Evolutionary conservation across 75 land plant genomes (phyloP).

Genomic region (Picea sitchensis): DNA sequence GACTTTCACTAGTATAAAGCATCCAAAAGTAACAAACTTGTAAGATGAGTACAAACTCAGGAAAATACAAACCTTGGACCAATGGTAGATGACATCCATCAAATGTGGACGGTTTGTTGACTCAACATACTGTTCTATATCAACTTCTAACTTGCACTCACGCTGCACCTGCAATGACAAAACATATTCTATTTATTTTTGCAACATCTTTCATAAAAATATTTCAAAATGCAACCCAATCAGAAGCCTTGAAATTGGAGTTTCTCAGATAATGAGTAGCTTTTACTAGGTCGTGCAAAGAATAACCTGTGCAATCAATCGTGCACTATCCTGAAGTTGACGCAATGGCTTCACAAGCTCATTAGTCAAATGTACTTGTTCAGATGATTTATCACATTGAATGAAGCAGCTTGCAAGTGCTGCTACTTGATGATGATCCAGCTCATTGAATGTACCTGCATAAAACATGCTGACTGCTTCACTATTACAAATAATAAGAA

Average conservation of each 20-base stretch:
- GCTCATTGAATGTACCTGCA: conserved; percentile 89
- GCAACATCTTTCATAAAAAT: neutral
- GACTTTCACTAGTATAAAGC: no score
- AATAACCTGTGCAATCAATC: conserved; percentile 86
- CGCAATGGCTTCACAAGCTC: conserved; percentile 89
- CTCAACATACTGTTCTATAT: conserved; percentile 90
- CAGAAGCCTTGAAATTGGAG: neutral
- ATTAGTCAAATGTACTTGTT: conserved; percentile 70
- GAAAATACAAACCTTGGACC: conserved; percentile 77
- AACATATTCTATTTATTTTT: neutral
- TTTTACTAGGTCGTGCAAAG: neutral
- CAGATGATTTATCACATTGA: conserved; percentile 88
- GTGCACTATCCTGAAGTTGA: conserved; percentile 88
- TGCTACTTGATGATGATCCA: conserved; percentile 93
- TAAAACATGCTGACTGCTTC: neutral
- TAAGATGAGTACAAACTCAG: neutral
- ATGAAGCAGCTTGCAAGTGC: conserved; percentile 95
- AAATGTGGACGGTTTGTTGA: conserved; percentile 66
- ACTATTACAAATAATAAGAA: neutral
- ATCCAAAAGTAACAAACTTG: no score
- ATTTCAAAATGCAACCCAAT: conserved; percentile 3
- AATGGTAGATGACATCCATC: conserved; percentile 96
- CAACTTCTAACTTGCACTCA: conserved; percentile 88
- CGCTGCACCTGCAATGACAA: conserved; percentile 62
- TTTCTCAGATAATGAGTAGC: neutral